Conservation (phyloP, 1,139 yeast species). For the Pichia sp. region DNA sequence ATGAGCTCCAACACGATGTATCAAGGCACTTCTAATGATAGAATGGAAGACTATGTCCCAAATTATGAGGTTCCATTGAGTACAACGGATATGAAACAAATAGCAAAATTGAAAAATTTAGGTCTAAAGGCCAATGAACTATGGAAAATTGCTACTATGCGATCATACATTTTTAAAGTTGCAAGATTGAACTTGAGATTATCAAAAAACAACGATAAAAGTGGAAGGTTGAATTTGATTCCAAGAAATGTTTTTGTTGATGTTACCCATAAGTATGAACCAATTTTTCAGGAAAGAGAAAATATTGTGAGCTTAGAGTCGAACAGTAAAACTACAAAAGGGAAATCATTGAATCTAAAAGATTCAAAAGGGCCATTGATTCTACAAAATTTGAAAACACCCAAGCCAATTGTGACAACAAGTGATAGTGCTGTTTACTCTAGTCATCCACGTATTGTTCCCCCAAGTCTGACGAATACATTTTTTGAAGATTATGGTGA, state of each 20-base stretch:
- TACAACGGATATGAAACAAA: constrained; percentile 71
- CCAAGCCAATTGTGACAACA: constrained; percentile 49
- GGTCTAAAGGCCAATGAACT: constrained; percentile 68
- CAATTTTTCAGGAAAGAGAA: background rate
- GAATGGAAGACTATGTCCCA: constrained; percentile 32
- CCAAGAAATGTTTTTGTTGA: constrained; percentile 71
- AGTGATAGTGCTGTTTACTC: constrained; percentile 56
- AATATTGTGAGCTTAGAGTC: background rate
- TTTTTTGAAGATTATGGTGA: constrained; percentile 40
- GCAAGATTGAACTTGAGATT: constrained; percentile 32
- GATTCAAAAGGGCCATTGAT: constrained; percentile 10
- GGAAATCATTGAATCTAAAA: background rate
- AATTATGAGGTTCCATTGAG: constrained; percentile 39
- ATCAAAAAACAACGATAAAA: constrained; percentile 13
- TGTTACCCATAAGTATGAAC: constrained; percentile 43
- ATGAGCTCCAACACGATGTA: constrained; percentile 8
- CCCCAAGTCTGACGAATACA: background rate
- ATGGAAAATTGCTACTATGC: constrained; percentile 73
- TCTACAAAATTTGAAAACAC: constrained; percentile 28
- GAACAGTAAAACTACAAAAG: background rate
- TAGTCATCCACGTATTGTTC: constrained; percentile 9
- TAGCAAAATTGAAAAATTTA: constrained; percentile 56
- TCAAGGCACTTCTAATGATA: constrained; percentile 19
- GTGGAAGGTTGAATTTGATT: constrained; percentile 33
- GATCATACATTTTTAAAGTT: constrained; percentile 62